These are phyloP conservation scores for Colletotrichum coccodes DNA, from an alignment of 2,329 filamentous ascomycete species.

Conservation along the genomic window DNA sequence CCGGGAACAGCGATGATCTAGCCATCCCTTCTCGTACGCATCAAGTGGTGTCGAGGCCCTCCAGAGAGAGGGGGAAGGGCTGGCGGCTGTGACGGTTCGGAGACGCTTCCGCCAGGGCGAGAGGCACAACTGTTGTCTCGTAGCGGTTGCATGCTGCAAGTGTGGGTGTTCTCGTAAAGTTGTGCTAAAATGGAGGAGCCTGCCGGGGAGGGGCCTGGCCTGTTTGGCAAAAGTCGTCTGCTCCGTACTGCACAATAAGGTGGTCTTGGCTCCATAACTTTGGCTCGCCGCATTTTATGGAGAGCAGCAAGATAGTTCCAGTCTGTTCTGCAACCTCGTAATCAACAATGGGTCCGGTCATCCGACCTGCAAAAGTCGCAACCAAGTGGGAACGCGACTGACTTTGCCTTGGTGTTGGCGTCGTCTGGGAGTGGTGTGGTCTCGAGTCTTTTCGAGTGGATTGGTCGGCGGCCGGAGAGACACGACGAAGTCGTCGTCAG, in stretches of 20 bases:
- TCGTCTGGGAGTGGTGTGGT: background rate
- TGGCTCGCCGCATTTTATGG: conserved; percentile 20
- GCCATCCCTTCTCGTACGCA: background rate
- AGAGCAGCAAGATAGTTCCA: conserved; percentile 14
- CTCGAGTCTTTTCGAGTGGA: background rate
- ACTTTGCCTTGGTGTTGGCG: background rate
- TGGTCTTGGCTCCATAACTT: conserved; percentile 6
- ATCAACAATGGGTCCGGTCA: conserved; percentile 29
- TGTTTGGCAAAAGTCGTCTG: conserved; percentile 12
- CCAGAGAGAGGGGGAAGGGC: background rate
- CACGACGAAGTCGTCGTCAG: conserved; percentile 25
- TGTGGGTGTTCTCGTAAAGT: conserved; percentile 26
- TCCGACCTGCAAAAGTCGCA: conserved; percentile 20
- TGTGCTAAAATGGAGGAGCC: background rate
- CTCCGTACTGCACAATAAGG: conserved; percentile 19
- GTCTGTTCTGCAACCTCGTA: conserved; percentile 31
- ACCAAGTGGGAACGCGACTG: conserved; percentile 17
- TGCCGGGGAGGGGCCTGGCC: background rate
- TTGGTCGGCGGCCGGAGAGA: background rate
- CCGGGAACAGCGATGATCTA: conserved; percentile 8
- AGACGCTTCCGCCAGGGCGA: conserved; percentile 9
- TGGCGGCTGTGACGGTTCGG: conserved; percentile 9
- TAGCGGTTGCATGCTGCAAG: background rate
- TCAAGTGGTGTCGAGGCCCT: conserved; percentile 7
- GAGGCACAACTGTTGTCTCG: background rate